A percentile compares a stretch with the other conserved stretches of the same genome.
Evolutionary conservation across 345 rosid genomes (phyloP).

Genomic region (Aurinia saxatilis): DNA sequence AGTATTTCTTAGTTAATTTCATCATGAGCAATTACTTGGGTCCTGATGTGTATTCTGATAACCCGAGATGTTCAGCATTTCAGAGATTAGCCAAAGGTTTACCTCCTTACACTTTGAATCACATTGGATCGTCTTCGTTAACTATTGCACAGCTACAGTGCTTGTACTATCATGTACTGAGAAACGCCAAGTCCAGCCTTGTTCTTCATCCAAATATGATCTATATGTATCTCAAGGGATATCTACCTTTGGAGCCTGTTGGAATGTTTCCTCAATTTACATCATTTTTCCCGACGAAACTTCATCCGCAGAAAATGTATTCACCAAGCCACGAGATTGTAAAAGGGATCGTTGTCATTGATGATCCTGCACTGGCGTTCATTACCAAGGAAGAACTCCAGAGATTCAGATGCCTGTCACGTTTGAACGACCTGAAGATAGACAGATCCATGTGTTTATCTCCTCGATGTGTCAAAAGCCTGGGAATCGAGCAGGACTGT

Average conservation of each 20-base stretch:
- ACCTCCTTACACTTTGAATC: slow-evolving; percentile 47
- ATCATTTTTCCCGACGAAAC: slow-evolving; percentile 33
- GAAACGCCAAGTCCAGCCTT: slow-evolving; percentile 36
- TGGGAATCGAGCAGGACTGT: slow-evolving; percentile 13
- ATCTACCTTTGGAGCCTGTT: slow-evolving; percentile 24
- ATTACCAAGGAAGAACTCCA: slow-evolving; percentile 31
- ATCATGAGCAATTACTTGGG: slow-evolving; percentile 53
- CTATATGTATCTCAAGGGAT: slow-evolving; percentile 40
- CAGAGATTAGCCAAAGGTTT: slow-evolving; percentile 37
- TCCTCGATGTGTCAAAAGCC: slow-evolving; percentile 23
- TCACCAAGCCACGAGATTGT: slow-evolving; percentile 33
- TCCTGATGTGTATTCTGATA: slow-evolving; percentile 61
- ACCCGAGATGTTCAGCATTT: slow-evolving; percentile 49
- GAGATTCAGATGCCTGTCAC: slow-evolving; percentile 41
- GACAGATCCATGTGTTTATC: slow-evolving; percentile 29
- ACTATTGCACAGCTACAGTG: slow-evolving; percentile 39
- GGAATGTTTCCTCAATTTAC: slow-evolving; percentile 34
- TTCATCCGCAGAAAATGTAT: slow-evolving; percentile 46
- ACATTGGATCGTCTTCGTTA: slow-evolving; percentile 45
- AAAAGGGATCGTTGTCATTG: slow-evolving; percentile 50
- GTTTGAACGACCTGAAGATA: slow-evolving; percentile 37
- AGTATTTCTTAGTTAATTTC: slow-evolving; percentile 47
- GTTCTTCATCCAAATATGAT: slow-evolving; percentile 34
- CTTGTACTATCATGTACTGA: slow-evolving; percentile 43
- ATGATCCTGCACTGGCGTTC: slow-evolving; percentile 34